Percentiles rank a stretch among this genome's conserved stretches.
phyloP scores from a whole-genome alignment of 192 early-diverging fungal genomes.

The Coemansia sp. region DNA sequence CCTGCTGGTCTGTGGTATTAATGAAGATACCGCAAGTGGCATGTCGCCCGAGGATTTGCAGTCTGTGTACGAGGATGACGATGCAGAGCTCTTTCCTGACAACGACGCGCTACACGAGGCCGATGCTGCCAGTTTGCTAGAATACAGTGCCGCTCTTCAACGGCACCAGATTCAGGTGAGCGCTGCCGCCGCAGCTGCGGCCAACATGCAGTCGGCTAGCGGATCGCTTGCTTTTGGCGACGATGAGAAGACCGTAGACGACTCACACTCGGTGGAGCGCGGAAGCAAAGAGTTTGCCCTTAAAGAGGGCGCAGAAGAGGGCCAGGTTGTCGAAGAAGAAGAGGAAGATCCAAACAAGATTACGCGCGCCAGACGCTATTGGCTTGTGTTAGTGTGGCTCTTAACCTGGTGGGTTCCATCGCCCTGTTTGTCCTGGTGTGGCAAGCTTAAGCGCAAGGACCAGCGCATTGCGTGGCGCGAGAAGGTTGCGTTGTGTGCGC shows the following conservation, averaged over 20 bases:
- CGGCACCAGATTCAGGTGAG: constrained; percentile 36
- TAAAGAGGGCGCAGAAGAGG: constrained; percentile 35
- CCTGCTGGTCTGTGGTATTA: constrained; percentile 49
- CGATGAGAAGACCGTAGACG: constrained; percentile 49
- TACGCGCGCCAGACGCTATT: constrained; percentile 58
- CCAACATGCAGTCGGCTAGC: constrained; percentile 13
- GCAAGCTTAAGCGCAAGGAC: constrained; percentile 72
- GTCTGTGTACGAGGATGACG: constrained; percentile 53
- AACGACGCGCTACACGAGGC: constrained; percentile 35
- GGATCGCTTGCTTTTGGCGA: constrained; percentile 26
- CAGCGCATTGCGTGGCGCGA: constrained; percentile 95
- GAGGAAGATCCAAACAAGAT: constrained; percentile 52
- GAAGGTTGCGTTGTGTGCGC: constrained; percentile 84
- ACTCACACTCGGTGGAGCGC: constrained; percentile 20
- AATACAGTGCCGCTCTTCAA: constrained; percentile 46
- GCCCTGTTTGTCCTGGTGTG: constrained; percentile 65
- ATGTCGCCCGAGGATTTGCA: constrained; percentile 48
- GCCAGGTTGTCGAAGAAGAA: constrained; percentile 43
- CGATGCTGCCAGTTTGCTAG: constrained; percentile 47
- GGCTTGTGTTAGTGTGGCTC: constrained; percentile 80
- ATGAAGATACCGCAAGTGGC: constrained; percentile 20
- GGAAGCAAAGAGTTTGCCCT: constrained; percentile 40
- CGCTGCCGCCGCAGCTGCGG: constrained; percentile 4
- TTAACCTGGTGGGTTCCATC: constrained; percentile 78
- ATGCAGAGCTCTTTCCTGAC: constrained; percentile 40